Evolutionary conservation across 306 rosid genomes (phyloP), one percentile per base, ranked within the genome.

Genomic region (Sesbania bispinosa): DNA sequence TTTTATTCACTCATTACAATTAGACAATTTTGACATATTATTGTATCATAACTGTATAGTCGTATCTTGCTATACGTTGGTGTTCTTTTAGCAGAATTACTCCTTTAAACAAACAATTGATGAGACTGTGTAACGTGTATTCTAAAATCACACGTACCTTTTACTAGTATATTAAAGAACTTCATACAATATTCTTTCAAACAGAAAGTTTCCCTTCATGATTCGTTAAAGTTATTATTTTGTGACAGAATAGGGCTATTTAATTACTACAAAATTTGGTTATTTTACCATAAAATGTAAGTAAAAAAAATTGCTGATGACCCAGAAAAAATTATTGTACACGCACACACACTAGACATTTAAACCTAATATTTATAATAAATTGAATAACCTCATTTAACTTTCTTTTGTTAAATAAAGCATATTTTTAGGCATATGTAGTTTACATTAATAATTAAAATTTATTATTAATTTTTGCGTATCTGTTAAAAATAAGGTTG

Each of bases 181-280:
- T 64, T 14, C 16, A 15, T 24, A 26, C 3, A 24, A 11, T 41
- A 21, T 24, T 64, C 55, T 4, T 20, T 43, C 15, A 42, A 26
- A 14, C n/a, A 7, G 18, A 26, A 41, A 62, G 16, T 64, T 64
- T 9, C 57, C 26, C 16, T 64, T 14, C 43, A 14, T 14, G 24
- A 24, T 43, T 57, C 8, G 23, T 27, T 46, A 18, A 6, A 29
- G 59, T 58, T 36, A 45, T 52, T 18, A 55, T n/a, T 7, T 58
- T 26, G 39, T 2, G 74, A 61, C 64, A 82, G 76, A 75, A 63
- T 70, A 62, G 77, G 68, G 36, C 32, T n/a, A 45, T 58, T 18
- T 15, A 42, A 33, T 19, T 18, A 18, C 27, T 30, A 16, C 64
- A 16, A 18, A 24, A n/a, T 41, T 23, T 7, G 3, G 14, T 42